Evolutionary conservation across 106 monocot genomes (phyloP).

Genomic region (Allium sativum): DNA sequence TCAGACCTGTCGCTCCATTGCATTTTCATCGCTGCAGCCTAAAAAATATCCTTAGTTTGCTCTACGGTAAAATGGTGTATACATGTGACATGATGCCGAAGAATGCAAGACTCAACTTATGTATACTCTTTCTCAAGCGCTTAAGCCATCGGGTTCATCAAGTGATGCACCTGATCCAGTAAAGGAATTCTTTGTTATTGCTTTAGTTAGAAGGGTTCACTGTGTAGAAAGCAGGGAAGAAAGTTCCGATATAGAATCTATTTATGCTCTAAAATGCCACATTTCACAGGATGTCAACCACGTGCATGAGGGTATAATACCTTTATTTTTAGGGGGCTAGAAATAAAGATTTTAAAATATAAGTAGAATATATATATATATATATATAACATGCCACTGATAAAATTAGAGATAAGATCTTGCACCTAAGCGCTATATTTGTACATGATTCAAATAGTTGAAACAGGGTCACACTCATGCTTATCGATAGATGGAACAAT

Average conservation of each 20-base stretch:
- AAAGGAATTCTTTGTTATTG: conserved; percentile 80
- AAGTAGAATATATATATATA: no score
- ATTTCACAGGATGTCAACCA: conserved; percentile 97
- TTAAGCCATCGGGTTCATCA: conserved; percentile 47
- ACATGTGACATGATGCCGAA: conserved; percentile 99
- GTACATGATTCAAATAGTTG: no score
- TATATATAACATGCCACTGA: no score
- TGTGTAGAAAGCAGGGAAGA: conserved; percentile 97
- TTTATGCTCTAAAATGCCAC: conserved; percentile 89
- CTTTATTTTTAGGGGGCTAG: no score
- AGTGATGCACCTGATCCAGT: conserved; percentile 43
- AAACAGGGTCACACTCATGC: no score
- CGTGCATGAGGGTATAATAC: conserved; percentile 97
- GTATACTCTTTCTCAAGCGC: conserved; percentile 89
- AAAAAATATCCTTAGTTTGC: conserved; percentile 98
- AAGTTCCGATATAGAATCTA: conserved; percentile 74
- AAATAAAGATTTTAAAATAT: no score
- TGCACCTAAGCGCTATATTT: no score
- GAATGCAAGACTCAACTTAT: conserved; percentile 97
- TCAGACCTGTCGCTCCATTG: conserved; percentile 74
- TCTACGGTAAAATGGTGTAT: conserved; percentile 84
- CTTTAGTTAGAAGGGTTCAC: conserved; percentile 78
- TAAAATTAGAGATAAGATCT: no score
- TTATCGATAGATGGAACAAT: no score
- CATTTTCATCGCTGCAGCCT: conserved; percentile 76